A percentile compares a stretch with the other conserved stretches of the same genome.
These are phyloP conservation scores for Tarenaya hassleriana DNA, from an alignment of 345 rosid species.

Conservation along the genomic window DNA sequence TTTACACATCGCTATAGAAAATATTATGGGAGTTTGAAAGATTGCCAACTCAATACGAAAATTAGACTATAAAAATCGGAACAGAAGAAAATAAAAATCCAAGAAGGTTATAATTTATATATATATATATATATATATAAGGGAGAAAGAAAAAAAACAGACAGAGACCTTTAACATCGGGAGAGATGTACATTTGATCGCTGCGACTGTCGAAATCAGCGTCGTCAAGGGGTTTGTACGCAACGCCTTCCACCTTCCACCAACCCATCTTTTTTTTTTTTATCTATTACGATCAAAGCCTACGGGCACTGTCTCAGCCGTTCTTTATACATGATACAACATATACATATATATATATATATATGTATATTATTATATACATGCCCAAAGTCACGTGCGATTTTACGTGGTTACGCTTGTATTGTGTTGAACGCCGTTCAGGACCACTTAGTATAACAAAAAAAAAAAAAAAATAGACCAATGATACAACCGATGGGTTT, in stretches of 20 bases:
- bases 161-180: slow-evolving; percentile 60
- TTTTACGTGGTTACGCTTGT: too few relatives aligned
- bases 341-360: too few relatives aligned
- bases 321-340: too few relatives aligned
- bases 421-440: too few relatives aligned
- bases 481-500: too few relatives aligned
- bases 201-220: slow-evolving; percentile 42
- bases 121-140: not conserved
- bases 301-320: too few relatives aligned
- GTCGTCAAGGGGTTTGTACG: slow-evolving; percentile 41
- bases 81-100: not conserved
- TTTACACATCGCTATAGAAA: too few relatives aligned
- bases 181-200: slow-evolving; percentile 37
- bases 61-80: not conserved
- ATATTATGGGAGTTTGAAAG: too few relatives aligned
- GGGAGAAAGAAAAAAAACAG: not conserved
- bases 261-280: slow-evolving; percentile 43
- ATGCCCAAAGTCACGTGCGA: too few relatives aligned
- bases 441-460: too few relatives aligned
- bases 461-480: too few relatives aligned
- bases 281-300: not conserved
- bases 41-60: not conserved
- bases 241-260: slow-evolving; percentile 30
- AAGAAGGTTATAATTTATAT: not conserved
- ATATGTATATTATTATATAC: too few relatives aligned